These are phyloP conservation scores for Zasmidium angulare DNA, from an alignment of 2,329 filamentous ascomycete genomes.

Conservation along the genomic window DNA sequence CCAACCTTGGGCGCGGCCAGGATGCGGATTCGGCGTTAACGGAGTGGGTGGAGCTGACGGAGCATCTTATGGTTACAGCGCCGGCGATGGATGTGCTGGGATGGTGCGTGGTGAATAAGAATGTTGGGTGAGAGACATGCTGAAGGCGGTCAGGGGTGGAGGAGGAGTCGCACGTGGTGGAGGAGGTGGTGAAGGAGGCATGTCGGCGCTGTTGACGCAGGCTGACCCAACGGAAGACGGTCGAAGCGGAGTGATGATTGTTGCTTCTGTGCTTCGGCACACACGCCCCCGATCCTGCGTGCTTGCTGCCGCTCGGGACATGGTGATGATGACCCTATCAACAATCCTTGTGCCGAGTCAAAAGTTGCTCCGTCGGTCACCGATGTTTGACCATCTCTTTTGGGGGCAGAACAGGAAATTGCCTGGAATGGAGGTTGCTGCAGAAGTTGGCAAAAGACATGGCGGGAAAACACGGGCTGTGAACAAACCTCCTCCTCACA, in stretches of 20 bases:
- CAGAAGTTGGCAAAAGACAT: background rate
- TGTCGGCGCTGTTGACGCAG: background rate
- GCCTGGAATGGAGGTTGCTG: background rate
- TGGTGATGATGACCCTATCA: background rate
- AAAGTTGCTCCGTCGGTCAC: background rate
- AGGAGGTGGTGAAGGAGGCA: background rate
- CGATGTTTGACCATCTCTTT: background rate
- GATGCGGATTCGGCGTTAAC: constrained; percentile 1
- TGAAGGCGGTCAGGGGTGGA: background rate
- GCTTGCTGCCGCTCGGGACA: background rate
- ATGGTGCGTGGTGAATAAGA: background rate
- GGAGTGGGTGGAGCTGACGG: background rate
- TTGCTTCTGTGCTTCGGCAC: background rate
- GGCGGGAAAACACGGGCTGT: background rate
- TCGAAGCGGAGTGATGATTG: background rate
- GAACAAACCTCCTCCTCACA: background rate
- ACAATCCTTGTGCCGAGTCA: background rate
- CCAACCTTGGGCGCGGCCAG: background rate
- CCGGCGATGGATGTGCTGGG: background rate
- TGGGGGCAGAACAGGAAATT: background rate
- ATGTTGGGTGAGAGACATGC: background rate
- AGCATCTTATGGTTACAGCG: background rate
- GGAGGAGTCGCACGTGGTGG: background rate
- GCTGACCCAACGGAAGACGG: background rate
- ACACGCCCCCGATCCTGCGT: background rate